Percentiles rank a stretch among this genome's conserved stretches.
Evolutionary conservation across 2,329 filamentous ascomycete species (phyloP).

Genomic region (Paraphoma chrysanthemicola): DNA sequence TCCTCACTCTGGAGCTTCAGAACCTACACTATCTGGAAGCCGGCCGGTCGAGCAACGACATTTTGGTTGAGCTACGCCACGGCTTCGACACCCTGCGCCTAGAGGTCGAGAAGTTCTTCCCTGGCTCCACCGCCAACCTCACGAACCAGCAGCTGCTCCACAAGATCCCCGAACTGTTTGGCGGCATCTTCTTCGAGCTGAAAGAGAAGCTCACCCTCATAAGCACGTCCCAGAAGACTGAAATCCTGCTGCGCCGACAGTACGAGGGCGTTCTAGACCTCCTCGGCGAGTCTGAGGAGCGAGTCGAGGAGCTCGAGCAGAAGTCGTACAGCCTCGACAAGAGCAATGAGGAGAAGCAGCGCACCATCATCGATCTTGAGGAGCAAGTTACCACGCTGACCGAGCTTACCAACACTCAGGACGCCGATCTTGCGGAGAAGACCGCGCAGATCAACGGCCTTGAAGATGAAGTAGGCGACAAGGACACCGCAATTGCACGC

Average conservation of each 20-base stretch:
- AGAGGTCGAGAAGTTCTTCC: slow-evolving; percentile 50
- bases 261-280: slow-evolving; percentile 37
- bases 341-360: slow-evolving; percentile 46
- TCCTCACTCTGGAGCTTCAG: slow-evolving; percentile 53
- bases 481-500: slow-evolving; percentile 44
- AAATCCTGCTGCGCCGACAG: slow-evolving; percentile 47
- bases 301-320: slow-evolving; percentile 45
- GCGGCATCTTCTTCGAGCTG: slow-evolving; percentile 46
- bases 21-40: slow-evolving; percentile 50
- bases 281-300: slow-evolving; percentile 41
- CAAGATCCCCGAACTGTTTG: slow-evolving; percentile 45
- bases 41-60: slow-evolving; percentile 38
- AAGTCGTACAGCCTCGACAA: slow-evolving; percentile 47
- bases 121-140: slow-evolving; percentile 44
- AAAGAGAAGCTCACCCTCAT: slow-evolving; percentile 36
- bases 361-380: slow-evolving; percentile 48
- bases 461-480: slow-evolving; percentile 38
- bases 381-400: slow-evolving; percentile 34
- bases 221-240: slow-evolving; percentile 44
- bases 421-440: slow-evolving; percentile 40
- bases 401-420: slow-evolving; percentile 41
- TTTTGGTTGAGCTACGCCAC: slow-evolving; percentile 51
- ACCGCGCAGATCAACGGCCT: slow-evolving; percentile 37
- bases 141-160: slow-evolving; percentile 50
- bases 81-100: slow-evolving; percentile 51